These are phyloP conservation scores for Colletotrichum higginsianum DNA, from an alignment of 2,329 filamentous ascomycete genomes.

Conservation along the genomic window DNA sequence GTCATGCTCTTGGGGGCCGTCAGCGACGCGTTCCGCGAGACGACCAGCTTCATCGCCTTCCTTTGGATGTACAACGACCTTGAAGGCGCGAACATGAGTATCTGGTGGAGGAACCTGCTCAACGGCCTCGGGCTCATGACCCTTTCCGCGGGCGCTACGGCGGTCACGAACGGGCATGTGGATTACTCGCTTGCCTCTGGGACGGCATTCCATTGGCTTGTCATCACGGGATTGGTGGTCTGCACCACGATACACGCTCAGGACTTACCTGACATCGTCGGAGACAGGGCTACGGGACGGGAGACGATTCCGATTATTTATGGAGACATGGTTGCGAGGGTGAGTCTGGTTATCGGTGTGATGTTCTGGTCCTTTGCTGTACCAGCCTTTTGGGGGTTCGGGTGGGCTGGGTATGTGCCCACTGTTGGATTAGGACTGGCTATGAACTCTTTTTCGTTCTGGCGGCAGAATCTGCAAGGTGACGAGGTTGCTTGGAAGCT, in stretches of 20 bases:
- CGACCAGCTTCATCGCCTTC: slow-evolving; percentile 50
- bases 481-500: no score
- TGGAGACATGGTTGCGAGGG: not conserved
- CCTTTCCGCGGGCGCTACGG: not conserved
- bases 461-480: no score
- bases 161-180: not conserved
- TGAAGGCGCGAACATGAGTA: slow-evolving; percentile 49
- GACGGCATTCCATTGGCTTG: not conserved
- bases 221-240: not conserved
- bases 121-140: slow-evolving; percentile 1
- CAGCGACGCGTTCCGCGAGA: slow-evolving; percentile 44
- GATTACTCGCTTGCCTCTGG: not conserved
- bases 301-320: slow-evolving; percentile 22
- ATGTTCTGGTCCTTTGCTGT: not conserved
- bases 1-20: slow-evolving; percentile 44
- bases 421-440: no score
- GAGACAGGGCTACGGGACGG: not conserved
- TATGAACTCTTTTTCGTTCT: no score
- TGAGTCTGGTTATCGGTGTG: not conserved
- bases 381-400: not conserved
- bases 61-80: slow-evolving; percentile 60
- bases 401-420: no score
- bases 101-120: slow-evolving; percentile 35
- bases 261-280: slow-evolving; percentile 8
- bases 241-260: not conserved